These are phyloP conservation scores for Solanum clarkiae DNA, from an alignment of 257 asterid genomes.

Conservation along the genomic window DNA sequence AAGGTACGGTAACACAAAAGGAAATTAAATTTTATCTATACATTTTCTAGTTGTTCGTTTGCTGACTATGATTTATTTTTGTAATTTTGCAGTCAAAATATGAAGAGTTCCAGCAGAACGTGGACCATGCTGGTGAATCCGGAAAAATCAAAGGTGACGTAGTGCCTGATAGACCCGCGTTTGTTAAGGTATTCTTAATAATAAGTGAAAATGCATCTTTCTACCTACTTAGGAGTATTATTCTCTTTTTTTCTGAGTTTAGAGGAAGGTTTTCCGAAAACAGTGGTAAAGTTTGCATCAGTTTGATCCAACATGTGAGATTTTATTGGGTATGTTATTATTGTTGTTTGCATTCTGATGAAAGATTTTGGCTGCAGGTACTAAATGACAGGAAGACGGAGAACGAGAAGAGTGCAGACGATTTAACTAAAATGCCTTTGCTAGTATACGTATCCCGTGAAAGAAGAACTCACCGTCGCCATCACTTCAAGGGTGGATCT, in stretches of 20 bases:
- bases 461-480: conserved; percentile 26
- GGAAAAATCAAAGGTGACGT: conserved; percentile 31
- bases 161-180: conserved; percentile 44
- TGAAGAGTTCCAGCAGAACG: conserved; percentile 49
- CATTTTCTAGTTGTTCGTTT: background rate
- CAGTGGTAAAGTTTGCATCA: too few relatives aligned
- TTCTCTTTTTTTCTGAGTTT: too few relatives aligned
- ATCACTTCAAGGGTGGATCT: conserved; percentile 53
- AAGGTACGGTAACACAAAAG: conserved; percentile 4
- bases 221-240: too few relatives aligned
- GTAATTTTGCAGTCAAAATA: conserved; percentile 29
- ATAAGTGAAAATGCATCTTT: background rate
- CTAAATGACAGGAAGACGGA: background rate
- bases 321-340: too few relatives aligned
- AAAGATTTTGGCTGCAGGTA: background rate
- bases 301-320: too few relatives aligned
- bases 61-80: background rate
- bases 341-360: background rate
- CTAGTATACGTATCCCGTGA: conserved; percentile 27
- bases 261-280: too few relatives aligned
- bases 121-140: conserved; percentile 38
- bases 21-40: background rate
- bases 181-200: conserved; percentile 34
- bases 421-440: conserved; percentile 8
- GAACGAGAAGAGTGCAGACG: background rate